Conservation (phyloP, 1,139 yeast species). For the Taphrina confusa region DNA sequence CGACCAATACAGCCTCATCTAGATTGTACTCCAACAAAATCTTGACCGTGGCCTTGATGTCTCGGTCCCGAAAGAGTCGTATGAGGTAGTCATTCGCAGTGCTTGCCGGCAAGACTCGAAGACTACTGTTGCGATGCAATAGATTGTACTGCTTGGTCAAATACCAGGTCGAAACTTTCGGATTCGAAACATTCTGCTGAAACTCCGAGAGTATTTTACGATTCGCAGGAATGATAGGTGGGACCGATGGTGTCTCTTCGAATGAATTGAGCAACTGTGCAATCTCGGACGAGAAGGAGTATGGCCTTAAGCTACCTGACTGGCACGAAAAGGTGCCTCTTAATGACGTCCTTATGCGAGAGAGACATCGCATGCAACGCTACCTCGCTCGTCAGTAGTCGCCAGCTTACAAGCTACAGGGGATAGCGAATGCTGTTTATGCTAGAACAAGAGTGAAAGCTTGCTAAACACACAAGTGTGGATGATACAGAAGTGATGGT, state of each 20-base stretch:
- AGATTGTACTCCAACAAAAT: conserved; percentile 13
- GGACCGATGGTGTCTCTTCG: neutral
- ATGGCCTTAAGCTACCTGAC: conserved; percentile 2
- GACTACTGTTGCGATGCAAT: conserved; percentile 8
- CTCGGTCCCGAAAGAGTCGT: neutral
- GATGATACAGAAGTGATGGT: no score
- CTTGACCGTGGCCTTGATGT: neutral
- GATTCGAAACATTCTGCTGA: conserved; percentile 3
- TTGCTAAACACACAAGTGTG: no score
- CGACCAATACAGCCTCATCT: conserved; percentile 8
- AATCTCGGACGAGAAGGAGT: conserved; percentile 9
- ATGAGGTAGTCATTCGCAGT: conserved; percentile 2
- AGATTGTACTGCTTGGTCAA: neutral
- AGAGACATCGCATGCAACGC: conserved; percentile 23
- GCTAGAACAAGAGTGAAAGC: no score
- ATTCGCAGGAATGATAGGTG: neutral
- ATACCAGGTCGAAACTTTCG: neutral
- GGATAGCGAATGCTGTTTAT: no score
- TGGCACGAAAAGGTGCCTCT: neutral
- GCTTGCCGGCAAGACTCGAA: neutral
- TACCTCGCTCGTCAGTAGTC: no score
- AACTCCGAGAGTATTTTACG: neutral
- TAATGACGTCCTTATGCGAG: neutral
- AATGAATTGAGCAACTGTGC: neutral
- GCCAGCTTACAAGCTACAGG: no score